Conservation (phyloP, 352 stramenopile genomes). For the Phytopythium aichiense region DNA sequence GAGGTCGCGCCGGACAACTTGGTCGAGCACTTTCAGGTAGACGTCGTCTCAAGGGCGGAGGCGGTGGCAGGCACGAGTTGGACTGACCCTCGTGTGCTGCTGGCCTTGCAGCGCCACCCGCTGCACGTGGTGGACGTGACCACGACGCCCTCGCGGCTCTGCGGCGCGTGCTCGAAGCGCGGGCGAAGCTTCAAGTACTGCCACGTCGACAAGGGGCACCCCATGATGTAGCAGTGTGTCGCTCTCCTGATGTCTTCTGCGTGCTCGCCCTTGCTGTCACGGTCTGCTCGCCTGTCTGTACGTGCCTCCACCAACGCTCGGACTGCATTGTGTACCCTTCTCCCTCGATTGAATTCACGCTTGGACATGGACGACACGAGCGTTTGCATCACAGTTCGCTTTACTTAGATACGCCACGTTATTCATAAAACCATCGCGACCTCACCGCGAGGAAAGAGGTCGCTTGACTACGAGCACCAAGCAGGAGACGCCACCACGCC, state of each 20-base stretch:
- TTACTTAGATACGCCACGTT: conserved; percentile 3
- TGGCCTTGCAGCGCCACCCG: conserved; percentile 40
- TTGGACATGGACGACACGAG: neutral
- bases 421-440: neutral
- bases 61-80: too few relatives aligned
- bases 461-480: neutral
- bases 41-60: too few relatives aligned
- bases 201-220: conserved; percentile 69
- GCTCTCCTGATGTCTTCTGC: too few relatives aligned
- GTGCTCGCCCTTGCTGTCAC: neutral
- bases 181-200: conserved; percentile 57
- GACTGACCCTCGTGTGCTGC: conserved; percentile 5
- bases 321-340: neutral
- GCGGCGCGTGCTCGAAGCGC: conserved; percentile 29
- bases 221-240: conserved; percentile 45
- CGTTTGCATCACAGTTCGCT: neutral
- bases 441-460: neutral
- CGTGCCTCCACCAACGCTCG: neutral
- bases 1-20: conserved; percentile 45
- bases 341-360: neutral
- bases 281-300: too few relatives aligned
- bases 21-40: conserved; percentile 52
- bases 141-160: conserved; percentile 36
- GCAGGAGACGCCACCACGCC: neutral
- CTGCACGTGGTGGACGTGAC: conserved; percentile 73